Conservation (phyloP, 169 alveolate genomes). For the Cryptosporidium felis region DNA sequence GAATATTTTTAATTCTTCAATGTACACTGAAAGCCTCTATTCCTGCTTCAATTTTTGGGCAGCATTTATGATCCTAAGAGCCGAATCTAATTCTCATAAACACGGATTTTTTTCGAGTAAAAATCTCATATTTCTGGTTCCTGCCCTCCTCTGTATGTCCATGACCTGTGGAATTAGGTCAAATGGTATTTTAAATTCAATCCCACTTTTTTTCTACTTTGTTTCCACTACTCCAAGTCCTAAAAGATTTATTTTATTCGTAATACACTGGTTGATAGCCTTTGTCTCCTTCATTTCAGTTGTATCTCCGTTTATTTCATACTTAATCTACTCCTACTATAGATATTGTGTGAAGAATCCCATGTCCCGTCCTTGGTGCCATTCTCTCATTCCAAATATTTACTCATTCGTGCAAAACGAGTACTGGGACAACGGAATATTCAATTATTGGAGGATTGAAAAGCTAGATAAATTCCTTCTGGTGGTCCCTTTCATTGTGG, state of each 20-base stretch:
- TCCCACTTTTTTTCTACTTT: slow-evolving; percentile 41
- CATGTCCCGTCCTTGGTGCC: slow-evolving; percentile 55
- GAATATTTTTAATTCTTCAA: slow-evolving; percentile 40
- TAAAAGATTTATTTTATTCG: background rate
- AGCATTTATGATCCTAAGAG: slow-evolving; percentile 28
- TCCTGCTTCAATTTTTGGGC: slow-evolving; percentile 45
- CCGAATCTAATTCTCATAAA: slow-evolving; percentile 8
- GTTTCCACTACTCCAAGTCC: background rate
- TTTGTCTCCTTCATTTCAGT: background rate
- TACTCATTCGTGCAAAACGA: slow-evolving; percentile 54
- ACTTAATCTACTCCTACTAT: background rate
- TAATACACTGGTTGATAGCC: slow-evolving; percentile 25
- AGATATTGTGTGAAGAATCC: slow-evolving; percentile 11
- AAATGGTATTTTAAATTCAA: slow-evolving; percentile 41
- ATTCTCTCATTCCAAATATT: slow-evolving; percentile 5
- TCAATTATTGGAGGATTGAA: slow-evolving; percentile 55
- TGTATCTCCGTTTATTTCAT: slow-evolving; percentile 3
- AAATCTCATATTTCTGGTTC: background rate
- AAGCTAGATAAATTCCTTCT: slow-evolving; percentile 28
- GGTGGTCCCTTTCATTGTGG: background rate
- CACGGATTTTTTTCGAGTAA: slow-evolving; percentile 10
- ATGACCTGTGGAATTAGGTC: slow-evolving; percentile 37
- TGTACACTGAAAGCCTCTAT: slow-evolving; percentile 61
- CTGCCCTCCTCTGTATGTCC: background rate
- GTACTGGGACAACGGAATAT: slow-evolving; percentile 24